phyloP scores from a whole-genome alignment of 2,329 filamentous ascomycete genomes.

The Chaetomium globosum region DNA sequence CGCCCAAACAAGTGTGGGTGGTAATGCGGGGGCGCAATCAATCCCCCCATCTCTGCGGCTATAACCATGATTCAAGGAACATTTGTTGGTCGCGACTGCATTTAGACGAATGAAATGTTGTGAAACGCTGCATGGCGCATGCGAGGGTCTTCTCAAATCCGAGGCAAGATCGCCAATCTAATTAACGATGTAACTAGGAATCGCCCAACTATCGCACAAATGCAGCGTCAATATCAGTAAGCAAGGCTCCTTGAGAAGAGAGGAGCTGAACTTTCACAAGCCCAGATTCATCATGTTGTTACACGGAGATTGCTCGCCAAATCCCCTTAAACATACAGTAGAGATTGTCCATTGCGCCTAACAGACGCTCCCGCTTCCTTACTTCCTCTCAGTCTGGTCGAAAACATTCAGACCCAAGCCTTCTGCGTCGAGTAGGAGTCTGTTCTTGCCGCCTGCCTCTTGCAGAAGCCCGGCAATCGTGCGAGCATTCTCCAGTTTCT shows the following conservation, averaged over 20 bases:
- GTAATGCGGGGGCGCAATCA: background rate
- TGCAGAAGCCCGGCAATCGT: slow-evolving; percentile 86
- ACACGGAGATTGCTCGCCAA: slow-evolving; percentile 26
- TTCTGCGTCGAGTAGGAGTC: slow-evolving; percentile 87
- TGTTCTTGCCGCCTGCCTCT: slow-evolving; percentile 84
- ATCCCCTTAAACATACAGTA: slow-evolving; percentile 47
- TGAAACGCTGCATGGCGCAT: background rate
- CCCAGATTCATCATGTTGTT: slow-evolving; percentile 27
- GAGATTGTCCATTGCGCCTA: slow-evolving; percentile 45
- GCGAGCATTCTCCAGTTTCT: slow-evolving; percentile 96
- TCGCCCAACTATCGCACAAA: background rate
- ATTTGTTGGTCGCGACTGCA: background rate
- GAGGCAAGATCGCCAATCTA: background rate
- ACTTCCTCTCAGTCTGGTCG: slow-evolving; percentile 53
- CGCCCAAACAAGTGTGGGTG: background rate
- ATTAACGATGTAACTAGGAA: background rate
- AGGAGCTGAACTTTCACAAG: background rate
- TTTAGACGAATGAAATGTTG: background rate
- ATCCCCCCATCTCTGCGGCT: background rate
- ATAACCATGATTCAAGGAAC: background rate
- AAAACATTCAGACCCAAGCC: slow-evolving; percentile 89
- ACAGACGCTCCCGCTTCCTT: slow-evolving; percentile 36
- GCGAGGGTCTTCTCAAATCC: background rate
- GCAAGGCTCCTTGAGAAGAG: background rate
- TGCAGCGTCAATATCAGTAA: background rate